Conservation (phyloP, 2,329 filamentous ascomycete species). For the Talaromyces sp. region DNA sequence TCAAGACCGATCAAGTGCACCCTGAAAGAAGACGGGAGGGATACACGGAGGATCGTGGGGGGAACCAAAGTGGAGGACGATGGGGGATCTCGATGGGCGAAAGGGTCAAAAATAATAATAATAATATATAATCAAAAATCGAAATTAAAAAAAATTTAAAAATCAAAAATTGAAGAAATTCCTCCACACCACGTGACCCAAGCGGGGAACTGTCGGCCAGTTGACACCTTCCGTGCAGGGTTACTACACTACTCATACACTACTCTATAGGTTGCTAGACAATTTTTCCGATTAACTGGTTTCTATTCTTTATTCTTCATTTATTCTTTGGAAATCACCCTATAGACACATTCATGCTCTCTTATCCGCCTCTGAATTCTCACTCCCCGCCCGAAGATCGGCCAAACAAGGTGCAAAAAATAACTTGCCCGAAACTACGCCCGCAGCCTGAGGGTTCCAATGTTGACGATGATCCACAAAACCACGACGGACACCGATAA, state of each 20-base stretch:
- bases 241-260: no score
- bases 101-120: slow-evolving; percentile 13
- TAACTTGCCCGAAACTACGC: slow-evolving; percentile 52
- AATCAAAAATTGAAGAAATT: slow-evolving; percentile 9
- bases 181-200: slow-evolving; percentile 28
- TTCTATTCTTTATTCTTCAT: background rate
- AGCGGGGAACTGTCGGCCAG: no score
- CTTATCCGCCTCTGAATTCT: slow-evolving; percentile 21
- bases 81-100: slow-evolving; percentile 27
- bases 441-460: slow-evolving; percentile 54
- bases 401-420: slow-evolving; percentile 60
- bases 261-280: no score
- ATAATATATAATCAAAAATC: slow-evolving; percentile 15
- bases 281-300: no score
- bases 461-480: slow-evolving; percentile 59
- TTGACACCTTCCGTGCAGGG: no score
- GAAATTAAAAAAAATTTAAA: slow-evolving; percentile 22
- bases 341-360: slow-evolving; percentile 15
- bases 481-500: slow-evolving; percentile 55
- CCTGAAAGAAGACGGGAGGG: slow-evolving; percentile 11
- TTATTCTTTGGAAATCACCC: background rate
- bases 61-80: slow-evolving; percentile 26
- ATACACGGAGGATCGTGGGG: slow-evolving; percentile 20
- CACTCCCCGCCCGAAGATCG: slow-evolving; percentile 30
- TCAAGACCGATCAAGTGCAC: background rate